Evolutionary conservation across 768 basidiomycete genomes (phyloP), one percentile per base, ranked within the genome.

Genomic region (Mycena vitilis): DNA sequence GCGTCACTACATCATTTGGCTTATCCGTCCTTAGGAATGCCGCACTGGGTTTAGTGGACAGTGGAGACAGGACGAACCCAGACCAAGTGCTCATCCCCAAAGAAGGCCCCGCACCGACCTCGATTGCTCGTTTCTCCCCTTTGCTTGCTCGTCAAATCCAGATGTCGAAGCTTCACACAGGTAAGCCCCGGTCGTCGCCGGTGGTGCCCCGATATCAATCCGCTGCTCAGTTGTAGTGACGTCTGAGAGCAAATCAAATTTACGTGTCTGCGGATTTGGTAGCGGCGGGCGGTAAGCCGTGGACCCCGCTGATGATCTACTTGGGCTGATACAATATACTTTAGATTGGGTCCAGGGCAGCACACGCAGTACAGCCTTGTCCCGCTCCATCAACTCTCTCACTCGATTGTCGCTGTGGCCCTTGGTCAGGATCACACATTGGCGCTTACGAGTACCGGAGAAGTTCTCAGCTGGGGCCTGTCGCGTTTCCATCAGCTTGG

Each of bases 341-440:
- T 18, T 72, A 94, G 94, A 20, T 85, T 96, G 18, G 96, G 95
- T 3, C 85, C 86, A 3, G 86, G 85, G 3, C 86, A 92, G 47
- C 92, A 95, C 73, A 95, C 92, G 16, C 94, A 96, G 76, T 92
- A 92, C 69, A 83, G 84, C 15, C 84, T 95, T 37, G 86, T 86
- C 48, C 88, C 90, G 0, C 77, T 94, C 18, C 75, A 85, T 1
- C 86, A 88, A 37, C 82, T 92, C 51, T 79, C 86, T 1, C 82
- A 89, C 45, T 81, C 81, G 0, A 85, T 96, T 37, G 80, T 84
- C 8, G 82, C 88, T 16, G 86, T 98, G 30, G 95, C 95, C 0
- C 83, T 96, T 9, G 96, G 95, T 13, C 97, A 97, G 77, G 98
- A 99, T 74, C 98, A 99, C 76, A 96, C 96, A 0, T 87, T 99